Conservation (phyloP, 208 protist species). For the Wallacemonas sp. region DNA sequence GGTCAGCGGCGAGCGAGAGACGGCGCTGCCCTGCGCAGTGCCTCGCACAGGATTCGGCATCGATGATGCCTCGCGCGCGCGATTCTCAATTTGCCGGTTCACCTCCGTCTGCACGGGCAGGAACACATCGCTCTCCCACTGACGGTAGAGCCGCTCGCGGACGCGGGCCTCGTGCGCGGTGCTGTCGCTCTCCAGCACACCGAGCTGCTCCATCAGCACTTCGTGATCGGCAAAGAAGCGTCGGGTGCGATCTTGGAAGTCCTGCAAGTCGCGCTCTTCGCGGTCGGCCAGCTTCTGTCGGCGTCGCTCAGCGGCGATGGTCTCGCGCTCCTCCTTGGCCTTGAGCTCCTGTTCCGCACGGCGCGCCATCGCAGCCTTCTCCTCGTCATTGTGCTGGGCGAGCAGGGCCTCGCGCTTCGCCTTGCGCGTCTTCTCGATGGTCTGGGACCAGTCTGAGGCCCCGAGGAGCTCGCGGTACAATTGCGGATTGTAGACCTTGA, state of each 20-base stretch:
- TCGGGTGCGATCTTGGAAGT: constrained; percentile 16
- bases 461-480: constrained; percentile 40
- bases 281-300: constrained; percentile 2
- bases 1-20: not conserved
- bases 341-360: constrained; percentile 10
- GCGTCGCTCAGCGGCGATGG: constrained; percentile 11
- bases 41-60: no score
- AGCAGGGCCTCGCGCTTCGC: constrained; percentile 20
- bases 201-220: constrained; percentile 17
- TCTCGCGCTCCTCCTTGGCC: constrained; percentile 11
- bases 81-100: constrained; percentile 17
- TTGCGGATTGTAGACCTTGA: constrained; percentile 36
- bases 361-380: constrained; percentile 20
- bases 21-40: no score
- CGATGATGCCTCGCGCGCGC: not conserved
- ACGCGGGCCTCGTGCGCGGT: constrained; percentile 14
- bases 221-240: constrained; percentile 21
- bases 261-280: constrained; percentile 15
- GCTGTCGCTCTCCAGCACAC: constrained; percentile 1
- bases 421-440: constrained; percentile 18
- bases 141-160: constrained; percentile 15
- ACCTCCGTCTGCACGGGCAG: constrained; percentile 28
- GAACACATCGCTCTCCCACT: constrained; percentile 30
- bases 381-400: constrained; percentile 24
- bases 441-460: constrained; percentile 37